Percentiles rank a stretch among this genome's conserved stretches.
Conservation (phyloP, 352 stramenopile species). For the Vaucheria bursata region DNA sequence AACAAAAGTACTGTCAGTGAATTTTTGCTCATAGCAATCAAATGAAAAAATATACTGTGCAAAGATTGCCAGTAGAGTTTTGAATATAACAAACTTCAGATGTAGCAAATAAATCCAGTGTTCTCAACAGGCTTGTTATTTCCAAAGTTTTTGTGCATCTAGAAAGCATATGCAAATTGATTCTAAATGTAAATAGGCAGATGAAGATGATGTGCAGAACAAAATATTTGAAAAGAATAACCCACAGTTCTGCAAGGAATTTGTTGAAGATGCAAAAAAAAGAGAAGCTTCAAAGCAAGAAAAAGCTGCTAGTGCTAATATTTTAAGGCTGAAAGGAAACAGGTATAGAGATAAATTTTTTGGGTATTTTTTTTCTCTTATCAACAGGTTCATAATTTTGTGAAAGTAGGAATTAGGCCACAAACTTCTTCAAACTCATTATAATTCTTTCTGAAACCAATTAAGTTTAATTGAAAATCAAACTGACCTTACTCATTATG, state of each 20-base stretch:
- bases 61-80: too few relatives aligned
- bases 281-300: constrained; percentile 2
- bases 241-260: constrained; percentile 28
- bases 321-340: constrained; percentile 30
- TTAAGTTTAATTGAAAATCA: background rate
- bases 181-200: too few relatives aligned
- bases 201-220: constrained; percentile 20
- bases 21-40: too few relatives aligned
- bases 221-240: constrained; percentile 30
- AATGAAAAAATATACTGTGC: too few relatives aligned
- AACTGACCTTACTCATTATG: background rate
- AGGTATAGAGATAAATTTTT: background rate
- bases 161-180: too few relatives aligned
- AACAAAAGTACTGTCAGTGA: too few relatives aligned
- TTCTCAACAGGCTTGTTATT: too few relatives aligned
- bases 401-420: background rate
- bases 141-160: too few relatives aligned
- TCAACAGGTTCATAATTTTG: background rate
- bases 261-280: constrained; percentile 30
- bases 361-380: too few relatives aligned
- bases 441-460: background rate
- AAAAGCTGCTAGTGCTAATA: background rate
- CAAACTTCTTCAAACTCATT: background rate
- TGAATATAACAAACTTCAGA: too few relatives aligned
- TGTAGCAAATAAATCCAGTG: too few relatives aligned